These are phyloP conservation scores for Kazachstania psychrophila DNA, from an alignment of 805 yeast genomes.

Conservation along the genomic window DNA sequence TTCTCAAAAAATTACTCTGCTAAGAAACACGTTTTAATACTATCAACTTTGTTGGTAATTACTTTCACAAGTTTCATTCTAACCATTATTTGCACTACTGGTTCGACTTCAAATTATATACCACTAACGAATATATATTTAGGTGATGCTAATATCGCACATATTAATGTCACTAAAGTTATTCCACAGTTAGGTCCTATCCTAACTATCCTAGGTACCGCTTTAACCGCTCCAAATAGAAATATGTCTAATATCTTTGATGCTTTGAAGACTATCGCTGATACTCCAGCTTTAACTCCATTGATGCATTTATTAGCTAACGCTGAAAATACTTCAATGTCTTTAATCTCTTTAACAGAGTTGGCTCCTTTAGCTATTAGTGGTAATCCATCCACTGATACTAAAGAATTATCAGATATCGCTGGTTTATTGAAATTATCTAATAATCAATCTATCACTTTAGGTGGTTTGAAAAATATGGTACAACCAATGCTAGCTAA, in stretches of 20 bases:
- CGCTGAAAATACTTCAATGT: slow-evolving; percentile 18
- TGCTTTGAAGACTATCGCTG: slow-evolving; percentile 19
- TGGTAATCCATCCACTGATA: slow-evolving; percentile 11
- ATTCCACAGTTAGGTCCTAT: slow-evolving; percentile 27
- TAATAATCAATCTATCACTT: slow-evolving; percentile 4
- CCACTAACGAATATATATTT: slow-evolving; percentile 26
- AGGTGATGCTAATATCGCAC: slow-evolving; percentile 27
- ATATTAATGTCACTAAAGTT: slow-evolving; percentile 29
- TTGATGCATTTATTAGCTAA: slow-evolving; percentile 22
- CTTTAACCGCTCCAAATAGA: slow-evolving; percentile 22
- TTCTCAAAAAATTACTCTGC: slow-evolving; percentile 2
- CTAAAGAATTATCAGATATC: slow-evolving; percentile 12
- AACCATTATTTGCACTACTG: slow-evolving; percentile 25
- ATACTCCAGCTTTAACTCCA: slow-evolving; percentile 26
- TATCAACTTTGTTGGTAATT: slow-evolving; percentile 9
- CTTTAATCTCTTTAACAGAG: slow-evolving; percentile 18
- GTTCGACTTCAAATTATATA: slow-evolving; percentile 25
- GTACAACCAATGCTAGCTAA: slow-evolving; percentile 7
- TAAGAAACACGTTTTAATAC: not conserved
- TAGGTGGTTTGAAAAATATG: slow-evolving; percentile 16
- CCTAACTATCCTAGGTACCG: slow-evolving; percentile 24
- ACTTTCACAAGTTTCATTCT: slow-evolving; percentile 22
- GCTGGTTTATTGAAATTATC: slow-evolving; percentile 10
- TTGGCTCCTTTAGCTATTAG: slow-evolving; percentile 25
- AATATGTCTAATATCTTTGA: slow-evolving; percentile 18